Conservation (phyloP, 257 asterid species). For the Henckelia pumila region DNA sequence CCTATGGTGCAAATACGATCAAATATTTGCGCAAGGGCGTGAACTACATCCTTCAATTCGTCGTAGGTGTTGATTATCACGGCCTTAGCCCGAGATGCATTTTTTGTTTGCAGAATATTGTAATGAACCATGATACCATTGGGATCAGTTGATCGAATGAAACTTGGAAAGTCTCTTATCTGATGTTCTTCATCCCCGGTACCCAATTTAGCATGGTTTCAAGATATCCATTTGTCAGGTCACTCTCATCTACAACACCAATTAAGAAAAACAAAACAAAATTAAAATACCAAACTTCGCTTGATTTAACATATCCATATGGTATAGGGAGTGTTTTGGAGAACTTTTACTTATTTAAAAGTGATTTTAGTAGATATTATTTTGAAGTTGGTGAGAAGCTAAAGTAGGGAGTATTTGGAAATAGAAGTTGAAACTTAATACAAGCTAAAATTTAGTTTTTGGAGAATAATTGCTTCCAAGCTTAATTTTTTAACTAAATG, state of each 20-base stretch:
- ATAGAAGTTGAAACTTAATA: no score
- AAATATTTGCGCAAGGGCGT: conserved; percentile 40
- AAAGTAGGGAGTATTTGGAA: no score
- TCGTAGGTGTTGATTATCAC: conserved; percentile 54
- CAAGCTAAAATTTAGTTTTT: no score
- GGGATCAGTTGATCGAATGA: conserved; percentile 58
- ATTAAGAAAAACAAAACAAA: no score
- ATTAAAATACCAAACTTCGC: no score
- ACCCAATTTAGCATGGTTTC: conserved; percentile 55
- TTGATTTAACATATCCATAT: no score
- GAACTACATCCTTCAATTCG: conserved; percentile 43
- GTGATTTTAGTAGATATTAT: no score
- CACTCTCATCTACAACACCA: conserved; percentile 58
- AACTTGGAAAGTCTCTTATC: conserved; percentile 61
- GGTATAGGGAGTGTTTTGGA: no score
- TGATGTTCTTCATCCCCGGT: conserved; percentile 54
- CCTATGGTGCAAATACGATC: conserved; percentile 46
- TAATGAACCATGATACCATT: conserved; percentile 51
- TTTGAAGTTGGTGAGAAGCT: no score
- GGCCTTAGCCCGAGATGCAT: conserved; percentile 46
- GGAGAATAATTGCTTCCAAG: no score
- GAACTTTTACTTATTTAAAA: no score
- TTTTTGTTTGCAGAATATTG: conserved; percentile 42
- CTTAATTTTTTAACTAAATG: no score
- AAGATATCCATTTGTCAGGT: conserved; percentile 46